Conservation (phyloP, 2,329 filamentous ascomycete genomes). For the Penicillium sp. region DNA sequence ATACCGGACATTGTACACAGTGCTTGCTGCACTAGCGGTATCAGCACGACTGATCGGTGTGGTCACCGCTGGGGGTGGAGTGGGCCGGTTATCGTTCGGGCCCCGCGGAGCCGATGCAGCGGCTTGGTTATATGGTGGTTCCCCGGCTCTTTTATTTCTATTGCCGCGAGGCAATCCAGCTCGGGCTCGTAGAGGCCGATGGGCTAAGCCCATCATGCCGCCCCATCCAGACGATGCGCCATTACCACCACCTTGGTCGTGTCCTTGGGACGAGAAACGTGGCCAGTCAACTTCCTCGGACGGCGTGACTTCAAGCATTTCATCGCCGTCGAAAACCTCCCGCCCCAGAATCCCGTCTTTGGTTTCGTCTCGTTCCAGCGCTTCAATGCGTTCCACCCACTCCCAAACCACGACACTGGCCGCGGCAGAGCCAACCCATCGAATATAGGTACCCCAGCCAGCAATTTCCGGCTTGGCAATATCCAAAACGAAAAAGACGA, state of each 20-base stretch:
- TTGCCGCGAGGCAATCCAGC: constrained; percentile 28
- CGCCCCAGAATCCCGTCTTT: constrained; percentile 88
- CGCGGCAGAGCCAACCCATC: constrained; percentile 92
- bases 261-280: constrained; percentile 34
- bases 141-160: constrained; percentile 17
- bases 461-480: constrained; percentile 81
- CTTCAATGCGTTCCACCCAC: constrained; percentile 94
- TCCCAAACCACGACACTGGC: constrained; percentile 98
- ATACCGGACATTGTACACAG: constrained; percentile 62
- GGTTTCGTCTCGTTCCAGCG: constrained; percentile 85
- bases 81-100: constrained; percentile 28
- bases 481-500: constrained; percentile 90
- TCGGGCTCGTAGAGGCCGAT: constrained; percentile 37
- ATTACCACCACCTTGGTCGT: constrained; percentile 39
- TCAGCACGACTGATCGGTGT: constrained; percentile 61
- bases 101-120: constrained; percentile 12
- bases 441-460: constrained; percentile 91
- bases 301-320: constrained; percentile 73
- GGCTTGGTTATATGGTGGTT: constrained; percentile 9
- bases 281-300: constrained; percentile 55
- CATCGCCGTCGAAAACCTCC: constrained; percentile 90
- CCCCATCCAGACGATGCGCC: constrained; percentile 40
- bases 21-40: constrained; percentile 61
- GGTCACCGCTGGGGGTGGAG: constrained; percentile 48
- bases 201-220: constrained; percentile 35